Percentiles rank a stretch among this genome's conserved stretches.
These are phyloP conservation scores for Pouteria glomerata DNA, from an alignment of 148 eudicot species.

Conservation along the genomic window DNA sequence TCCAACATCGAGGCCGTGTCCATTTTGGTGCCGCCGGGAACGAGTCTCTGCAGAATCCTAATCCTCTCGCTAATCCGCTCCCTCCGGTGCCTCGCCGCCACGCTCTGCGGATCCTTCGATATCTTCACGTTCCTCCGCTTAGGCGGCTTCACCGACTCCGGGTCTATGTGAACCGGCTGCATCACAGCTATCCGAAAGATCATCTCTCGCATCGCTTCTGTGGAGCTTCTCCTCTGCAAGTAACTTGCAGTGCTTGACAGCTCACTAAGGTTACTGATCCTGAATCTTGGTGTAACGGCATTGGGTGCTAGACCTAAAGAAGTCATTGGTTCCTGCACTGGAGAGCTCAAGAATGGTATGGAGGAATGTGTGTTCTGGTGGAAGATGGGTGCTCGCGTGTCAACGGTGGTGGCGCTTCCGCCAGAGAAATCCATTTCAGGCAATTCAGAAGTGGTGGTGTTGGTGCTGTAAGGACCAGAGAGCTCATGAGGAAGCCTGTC, in stretches of 20 bases:
- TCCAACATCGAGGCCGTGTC: slow-evolving; percentile 95
- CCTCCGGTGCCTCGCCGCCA: slow-evolving; percentile 81
- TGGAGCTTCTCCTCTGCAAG: slow-evolving; percentile 31
- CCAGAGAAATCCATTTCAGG: slow-evolving; percentile 18
- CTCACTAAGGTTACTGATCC: too few species aligned
- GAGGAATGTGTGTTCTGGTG: background rate
- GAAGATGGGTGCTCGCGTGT: background rate
- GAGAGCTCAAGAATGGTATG: background rate
- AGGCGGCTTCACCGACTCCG: slow-evolving; percentile 77
- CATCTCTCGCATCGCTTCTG: slow-evolving; percentile 93
- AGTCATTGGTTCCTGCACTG: background rate
- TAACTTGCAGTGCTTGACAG: too few species aligned
- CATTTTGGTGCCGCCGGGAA: slow-evolving; percentile 95
- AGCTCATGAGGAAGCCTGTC: slow-evolving; percentile 9
- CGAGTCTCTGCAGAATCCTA: slow-evolving; percentile 78
- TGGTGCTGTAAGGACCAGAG: background rate
- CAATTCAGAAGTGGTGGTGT: background rate
- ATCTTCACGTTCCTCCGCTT: slow-evolving; percentile 84
- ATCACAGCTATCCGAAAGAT: slow-evolving; percentile 84
- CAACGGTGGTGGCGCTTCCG: slow-evolving; percentile 3
- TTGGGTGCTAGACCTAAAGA: background rate
- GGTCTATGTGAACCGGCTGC: slow-evolving; percentile 94
- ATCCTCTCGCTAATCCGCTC: slow-evolving; percentile 85
- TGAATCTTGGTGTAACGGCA: background rate
- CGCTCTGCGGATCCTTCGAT: slow-evolving; percentile 84